Base-by-base conservation (phyloP, 192 early-diverging fungal species). In the Podila horticola region DNA sequence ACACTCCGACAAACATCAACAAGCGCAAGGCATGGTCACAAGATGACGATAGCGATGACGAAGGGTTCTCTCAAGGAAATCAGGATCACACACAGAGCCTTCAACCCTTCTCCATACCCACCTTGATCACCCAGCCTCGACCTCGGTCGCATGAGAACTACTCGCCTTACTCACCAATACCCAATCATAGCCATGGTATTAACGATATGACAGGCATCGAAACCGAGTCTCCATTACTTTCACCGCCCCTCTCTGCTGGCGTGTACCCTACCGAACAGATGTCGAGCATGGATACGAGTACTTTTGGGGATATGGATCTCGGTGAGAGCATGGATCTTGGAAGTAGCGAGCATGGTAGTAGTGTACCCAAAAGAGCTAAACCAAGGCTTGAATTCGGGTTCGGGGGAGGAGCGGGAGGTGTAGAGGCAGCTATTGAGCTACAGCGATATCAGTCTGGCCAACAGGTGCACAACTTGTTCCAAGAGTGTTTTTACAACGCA, bases 401-500 rank as follows among this genome's bases (percentile, higher is more conserved):
- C 15, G 26, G 26, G 5, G 68, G 6, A 41, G 38, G 51, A 11
- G 19, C 2, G 15, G 13, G 41, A 45, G 15, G 41, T 45, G 12
- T 45, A 12, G 26, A 61, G n/a, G 29, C 58, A 63, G 69, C 50
- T 20, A 71, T 62, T 24, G 69, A 71, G 24, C 6, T 30, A 11
- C 19, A 30, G 33, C 38, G 45, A 36, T n/a, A 26, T 13, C 49
- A 71, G 30, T 26, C 12, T 51, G 61, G 69, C 20, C 61, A 71
- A 19, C 24, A 24, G 19, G 26, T 30, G 13, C 28, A 55, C 10
- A 61, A 71, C 62, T 55, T 71, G 12, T 26, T 71, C 34, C 69
- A 71, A 63, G 22, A 71, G 31, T 71, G 69, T 30, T 71, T 71
- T 55, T 71, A 71, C 22, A 71, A 71, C 28, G 69, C 69, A 10